Evolutionary conservation across 179 eudicot genomes (phyloP).

Genomic region (Amaranthus tricolor): DNA sequence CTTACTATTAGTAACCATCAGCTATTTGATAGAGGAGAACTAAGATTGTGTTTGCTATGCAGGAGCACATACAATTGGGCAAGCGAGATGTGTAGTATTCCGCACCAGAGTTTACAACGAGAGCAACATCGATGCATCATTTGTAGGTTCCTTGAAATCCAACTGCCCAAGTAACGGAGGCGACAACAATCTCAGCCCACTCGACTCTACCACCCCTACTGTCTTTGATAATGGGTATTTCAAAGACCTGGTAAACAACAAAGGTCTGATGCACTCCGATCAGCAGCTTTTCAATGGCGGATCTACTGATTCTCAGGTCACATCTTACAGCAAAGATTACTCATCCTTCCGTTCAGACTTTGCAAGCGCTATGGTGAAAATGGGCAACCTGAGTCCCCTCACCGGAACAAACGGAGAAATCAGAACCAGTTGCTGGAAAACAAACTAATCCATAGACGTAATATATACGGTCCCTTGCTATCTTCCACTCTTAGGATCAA

Average conservation of each 20-base stretch:
- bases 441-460: background rate
- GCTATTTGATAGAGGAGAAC: background rate
- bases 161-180: conserved; percentile 38
- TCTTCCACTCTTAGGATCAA: background rate
- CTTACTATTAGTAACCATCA: background rate
- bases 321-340: conserved; percentile 19
- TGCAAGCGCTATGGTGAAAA: conserved; percentile 21
- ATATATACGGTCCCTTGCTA: background rate
- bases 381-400: conserved; percentile 28
- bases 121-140: conserved; percentile 34
- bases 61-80: conserved; percentile 33
- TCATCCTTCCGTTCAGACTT: conserved; percentile 16
- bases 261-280: conserved; percentile 28
- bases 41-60: conserved; percentile 6
- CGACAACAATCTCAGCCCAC: conserved; percentile 22
- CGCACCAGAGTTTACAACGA: conserved; percentile 37
- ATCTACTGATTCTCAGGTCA: conserved; percentile 32
- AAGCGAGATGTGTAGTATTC: conserved; percentile 27
- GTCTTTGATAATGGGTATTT: conserved; percentile 23
- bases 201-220: conserved; percentile 19
- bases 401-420: conserved; percentile 22
- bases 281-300: conserved; percentile 28
- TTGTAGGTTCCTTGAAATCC: conserved; percentile 22
- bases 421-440: conserved; percentile 26
- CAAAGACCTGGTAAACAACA: conserved; percentile 20